phyloP scores from a whole-genome alignment of 495 filamentous ascomycete species.

The Hyaloscypha variabilis region DNA sequence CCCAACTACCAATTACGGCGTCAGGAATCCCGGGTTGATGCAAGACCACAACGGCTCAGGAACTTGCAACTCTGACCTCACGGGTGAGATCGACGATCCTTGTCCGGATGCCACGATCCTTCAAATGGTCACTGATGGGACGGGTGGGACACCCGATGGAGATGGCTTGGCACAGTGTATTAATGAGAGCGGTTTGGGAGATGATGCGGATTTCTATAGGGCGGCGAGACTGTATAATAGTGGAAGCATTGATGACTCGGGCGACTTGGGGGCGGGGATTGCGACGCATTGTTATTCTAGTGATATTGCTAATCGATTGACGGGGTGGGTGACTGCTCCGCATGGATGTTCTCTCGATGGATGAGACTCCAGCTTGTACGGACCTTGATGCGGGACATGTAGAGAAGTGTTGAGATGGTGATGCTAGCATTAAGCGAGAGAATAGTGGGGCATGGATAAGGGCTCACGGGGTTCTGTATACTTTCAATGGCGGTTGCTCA shows the following conservation, averaged over 20 bases:
- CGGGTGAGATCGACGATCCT: not conserved
- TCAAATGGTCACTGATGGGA: conserved; percentile 43
- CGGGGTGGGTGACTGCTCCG: conserved; percentile 31
- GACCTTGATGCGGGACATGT: not conserved
- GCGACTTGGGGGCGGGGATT: conserved; percentile 33
- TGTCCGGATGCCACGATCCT: conserved; percentile 23
- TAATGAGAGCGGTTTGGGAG: not conserved
- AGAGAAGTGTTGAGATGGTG: not conserved
- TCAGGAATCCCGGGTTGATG: conserved; percentile 11
- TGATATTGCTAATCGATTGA: conserved; percentile 43
- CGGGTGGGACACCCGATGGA: conserved; percentile 36
- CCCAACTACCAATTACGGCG: conserved; percentile 4
- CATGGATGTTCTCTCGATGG: conserved; percentile 4
- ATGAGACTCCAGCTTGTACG: not conserved
- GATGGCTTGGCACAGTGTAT: conserved; percentile 38
- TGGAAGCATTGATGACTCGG: conserved; percentile 34
- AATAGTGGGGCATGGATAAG: not conserved
- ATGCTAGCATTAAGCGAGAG: not conserved
- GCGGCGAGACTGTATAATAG: conserved; percentile 42
- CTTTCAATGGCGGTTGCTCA: too few species aligned
- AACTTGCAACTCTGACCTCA: conserved; percentile 23
- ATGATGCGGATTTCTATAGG: conserved; percentile 22
- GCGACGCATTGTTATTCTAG: conserved; percentile 40
- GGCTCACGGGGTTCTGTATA: not conserved
- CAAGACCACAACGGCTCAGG: conserved; percentile 27